Evolutionary conservation across 2,329 filamentous ascomycete genomes (phyloP).

Genomic region (Parafenestella ontariensis): DNA sequence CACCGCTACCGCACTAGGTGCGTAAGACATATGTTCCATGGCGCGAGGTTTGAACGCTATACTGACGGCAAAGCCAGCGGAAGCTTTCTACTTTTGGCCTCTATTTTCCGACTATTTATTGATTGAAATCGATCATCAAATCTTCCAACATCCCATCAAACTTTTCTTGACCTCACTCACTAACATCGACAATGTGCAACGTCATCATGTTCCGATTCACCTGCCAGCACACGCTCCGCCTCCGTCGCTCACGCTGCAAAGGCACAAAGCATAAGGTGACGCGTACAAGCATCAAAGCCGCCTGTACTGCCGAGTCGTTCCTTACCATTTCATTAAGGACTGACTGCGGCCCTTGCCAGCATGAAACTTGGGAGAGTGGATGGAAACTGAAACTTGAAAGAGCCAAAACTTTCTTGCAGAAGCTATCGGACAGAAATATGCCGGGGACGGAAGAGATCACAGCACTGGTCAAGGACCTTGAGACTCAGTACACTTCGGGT

Average conservation of each 20-base stretch:
- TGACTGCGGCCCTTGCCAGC: conserved; percentile 33
- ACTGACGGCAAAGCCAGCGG: no score
- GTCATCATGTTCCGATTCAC: conserved; percentile 38
- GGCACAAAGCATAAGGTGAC: conserved; percentile 40
- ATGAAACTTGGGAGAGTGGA: conserved; percentile 16
- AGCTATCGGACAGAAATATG: conserved; percentile 4
- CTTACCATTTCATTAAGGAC: conserved; percentile 23
- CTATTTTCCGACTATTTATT: no score
- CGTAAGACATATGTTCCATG: no score
- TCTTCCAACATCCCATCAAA: neutral
- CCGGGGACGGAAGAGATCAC: conserved; percentile 11
- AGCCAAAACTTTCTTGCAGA: conserved; percentile 18
- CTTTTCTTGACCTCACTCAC: neutral
- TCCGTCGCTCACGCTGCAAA: conserved; percentile 42
- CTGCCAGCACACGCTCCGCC: conserved; percentile 40
- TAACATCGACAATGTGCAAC: conserved; percentile 47
- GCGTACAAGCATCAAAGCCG: conserved; percentile 16
- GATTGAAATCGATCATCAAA: no score
- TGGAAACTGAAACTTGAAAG: conserved; percentile 23
- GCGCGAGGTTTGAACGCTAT: no score
- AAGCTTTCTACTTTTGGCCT: no score
- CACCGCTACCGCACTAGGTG: no score
- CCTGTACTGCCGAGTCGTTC: conserved; percentile 35
- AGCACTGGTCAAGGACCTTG: conserved; percentile 17
- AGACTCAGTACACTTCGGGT: conserved; percentile 7